These are phyloP conservation scores for Oryza officinalis DNA, from an alignment of 176 grass and related monocot species.

Conservation along the genomic window DNA sequence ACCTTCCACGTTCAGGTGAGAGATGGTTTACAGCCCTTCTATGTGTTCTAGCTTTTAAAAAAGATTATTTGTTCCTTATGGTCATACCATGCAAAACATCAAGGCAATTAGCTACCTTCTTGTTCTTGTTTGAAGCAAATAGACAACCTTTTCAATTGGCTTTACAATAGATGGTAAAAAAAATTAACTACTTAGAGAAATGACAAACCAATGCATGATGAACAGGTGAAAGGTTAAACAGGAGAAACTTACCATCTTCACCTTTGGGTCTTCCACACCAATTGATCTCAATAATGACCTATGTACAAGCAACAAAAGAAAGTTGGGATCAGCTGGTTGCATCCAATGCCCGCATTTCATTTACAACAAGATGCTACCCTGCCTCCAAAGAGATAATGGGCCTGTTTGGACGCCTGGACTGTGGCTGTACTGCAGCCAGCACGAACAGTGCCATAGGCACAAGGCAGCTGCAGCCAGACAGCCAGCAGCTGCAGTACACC, in stretches of 20 bases:
- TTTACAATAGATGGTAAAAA: background rate
- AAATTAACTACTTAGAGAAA: background rate
- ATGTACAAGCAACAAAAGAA: constrained; percentile 1
- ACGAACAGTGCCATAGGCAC: too few relatives aligned
- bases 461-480: too few relatives aligned
- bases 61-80: background rate
- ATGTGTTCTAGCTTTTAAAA: constrained; percentile 3
- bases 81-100: constrained; percentile 1
- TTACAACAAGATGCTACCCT: background rate
- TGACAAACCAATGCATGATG: background rate
- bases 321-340: background rate
- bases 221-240: constrained; percentile 4
- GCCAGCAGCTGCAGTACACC: too few relatives aligned
- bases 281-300: constrained; percentile 56
- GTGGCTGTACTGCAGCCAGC: too few relatives aligned
- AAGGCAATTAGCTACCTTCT: background rate
- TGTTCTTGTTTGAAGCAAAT: constrained; percentile 1
- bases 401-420: too few relatives aligned
- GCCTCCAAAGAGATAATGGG: background rate
- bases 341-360: background rate
- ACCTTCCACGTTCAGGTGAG: background rate
- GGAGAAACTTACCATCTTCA: constrained; percentile 52
- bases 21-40: background rate
- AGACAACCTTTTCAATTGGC: background rate
- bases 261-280: constrained; percentile 51